phyloP scores from a whole-genome alignment of 805 yeast genomes.

The Metschnikowia bowlesiae region DNA sequence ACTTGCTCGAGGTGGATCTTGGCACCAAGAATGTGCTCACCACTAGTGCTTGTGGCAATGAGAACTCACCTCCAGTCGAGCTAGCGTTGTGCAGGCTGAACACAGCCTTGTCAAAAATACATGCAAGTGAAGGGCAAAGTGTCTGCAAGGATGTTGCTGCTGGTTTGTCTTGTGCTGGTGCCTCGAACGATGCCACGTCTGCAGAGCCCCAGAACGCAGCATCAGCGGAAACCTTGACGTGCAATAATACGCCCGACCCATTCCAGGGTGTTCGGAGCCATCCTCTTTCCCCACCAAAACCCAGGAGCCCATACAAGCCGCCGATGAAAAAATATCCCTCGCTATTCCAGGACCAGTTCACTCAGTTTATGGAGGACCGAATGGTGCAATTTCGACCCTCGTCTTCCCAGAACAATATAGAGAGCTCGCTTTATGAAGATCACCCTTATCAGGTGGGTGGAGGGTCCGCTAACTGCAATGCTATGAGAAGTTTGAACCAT shows the following conservation, averaged over 20 bases:
- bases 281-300: constrained; percentile 15
- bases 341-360: constrained; percentile 14
- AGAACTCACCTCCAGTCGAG: background rate
- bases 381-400: constrained; percentile 15
- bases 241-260: constrained; percentile 8
- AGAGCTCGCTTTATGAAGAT: constrained; percentile 7
- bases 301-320: constrained; percentile 7
- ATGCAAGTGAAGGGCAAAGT: background rate
- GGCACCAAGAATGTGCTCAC: background rate
- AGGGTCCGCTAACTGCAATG: background rate
- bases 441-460: constrained; percentile 15
- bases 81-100: background rate
- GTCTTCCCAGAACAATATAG: constrained; percentile 15
- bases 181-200: background rate
- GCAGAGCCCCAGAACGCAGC: background rate
- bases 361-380: constrained; percentile 16
- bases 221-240: background rate
- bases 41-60: background rate
- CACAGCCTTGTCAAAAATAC: background rate
- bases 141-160: background rate
- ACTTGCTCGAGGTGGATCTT: background rate
- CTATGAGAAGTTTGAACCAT: background rate
- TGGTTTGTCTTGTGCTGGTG: background rate
- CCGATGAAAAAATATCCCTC: constrained; percentile 4
- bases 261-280: constrained; percentile 10